Percentiles rank a stretch among this genome's conserved stretches.
Conservation (phyloP, 306 rosid species). For the Benincasa hispida region DNA sequence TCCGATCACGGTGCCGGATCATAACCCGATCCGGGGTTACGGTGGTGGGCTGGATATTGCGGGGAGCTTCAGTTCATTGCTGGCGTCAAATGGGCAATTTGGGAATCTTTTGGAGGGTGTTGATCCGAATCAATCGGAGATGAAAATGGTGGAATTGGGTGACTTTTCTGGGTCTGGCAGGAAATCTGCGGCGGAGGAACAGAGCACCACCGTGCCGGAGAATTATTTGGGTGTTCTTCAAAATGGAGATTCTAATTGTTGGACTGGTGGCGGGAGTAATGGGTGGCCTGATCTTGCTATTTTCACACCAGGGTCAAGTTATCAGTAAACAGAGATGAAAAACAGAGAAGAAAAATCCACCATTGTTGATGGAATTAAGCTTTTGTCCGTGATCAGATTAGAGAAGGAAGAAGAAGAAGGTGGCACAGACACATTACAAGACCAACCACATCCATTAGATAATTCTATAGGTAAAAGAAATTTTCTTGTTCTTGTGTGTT, state of each 20-base stretch:
- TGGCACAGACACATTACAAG: not conserved
- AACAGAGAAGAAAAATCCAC: not conserved
- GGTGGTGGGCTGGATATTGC: conserved; percentile 14
- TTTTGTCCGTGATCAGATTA: not conserved
- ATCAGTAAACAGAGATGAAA: conserved; percentile 30
- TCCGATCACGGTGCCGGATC: conserved; percentile 17
- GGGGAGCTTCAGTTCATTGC: conserved; percentile 64
- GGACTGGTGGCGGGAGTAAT: conserved; percentile 35
- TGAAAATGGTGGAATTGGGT: conserved; percentile 38
- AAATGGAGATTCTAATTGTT: conserved; percentile 53
- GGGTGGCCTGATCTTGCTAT: conserved; percentile 92
- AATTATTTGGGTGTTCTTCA: conserved; percentile 37
- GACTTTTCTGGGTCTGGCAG: conserved; percentile 37
- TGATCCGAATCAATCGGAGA: conserved; percentile 41
- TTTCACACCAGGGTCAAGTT: conserved; percentile 70
- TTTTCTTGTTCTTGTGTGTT: not conserved
- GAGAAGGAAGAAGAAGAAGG: not conserved
- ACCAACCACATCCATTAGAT: not conserved
- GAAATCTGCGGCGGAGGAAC: conserved; percentile 28
- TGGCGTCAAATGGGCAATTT: conserved; percentile 42
- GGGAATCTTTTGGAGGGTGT: conserved; percentile 44
- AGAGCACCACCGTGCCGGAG: conserved; percentile 30
- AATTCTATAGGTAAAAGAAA: not conserved
- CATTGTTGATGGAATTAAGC: not conserved
- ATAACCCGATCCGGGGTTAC: conserved; percentile 14